These are phyloP conservation scores for Clarireedia paspali DNA, from an alignment of 2,329 filamentous ascomycete species.

Conservation along the genomic window DNA sequence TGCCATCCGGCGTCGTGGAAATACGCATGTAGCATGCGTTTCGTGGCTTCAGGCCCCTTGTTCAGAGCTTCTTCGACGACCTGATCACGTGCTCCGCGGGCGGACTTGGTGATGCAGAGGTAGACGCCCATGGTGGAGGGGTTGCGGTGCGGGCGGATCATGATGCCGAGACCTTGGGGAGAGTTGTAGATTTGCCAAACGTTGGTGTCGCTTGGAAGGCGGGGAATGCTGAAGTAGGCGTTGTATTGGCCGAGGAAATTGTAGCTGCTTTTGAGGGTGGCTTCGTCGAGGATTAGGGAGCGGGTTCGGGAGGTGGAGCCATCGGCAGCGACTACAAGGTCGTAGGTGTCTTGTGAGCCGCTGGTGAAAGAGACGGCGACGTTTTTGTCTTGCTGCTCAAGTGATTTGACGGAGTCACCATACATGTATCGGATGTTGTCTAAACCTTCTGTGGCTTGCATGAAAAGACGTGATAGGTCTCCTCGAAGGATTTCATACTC, in stretches of 20 bases:
- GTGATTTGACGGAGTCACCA: conserved; percentile 34
- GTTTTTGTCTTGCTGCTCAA: conserved; percentile 29
- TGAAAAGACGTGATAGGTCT: conserved; percentile 34
- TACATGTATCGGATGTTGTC: conserved; percentile 27
- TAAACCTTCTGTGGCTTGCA: conserved; percentile 29
- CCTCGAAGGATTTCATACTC: conserved; percentile 39
- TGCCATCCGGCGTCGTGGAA: conserved; percentile 38
- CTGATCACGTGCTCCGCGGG: conserved; percentile 22
- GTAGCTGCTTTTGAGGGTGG: conserved; percentile 30
- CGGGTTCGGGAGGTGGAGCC: conserved; percentile 40
- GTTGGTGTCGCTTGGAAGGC: conserved; percentile 33
- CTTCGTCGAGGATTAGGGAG: conserved; percentile 35
- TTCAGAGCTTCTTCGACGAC: conserved; percentile 35
- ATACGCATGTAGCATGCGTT: conserved; percentile 15
- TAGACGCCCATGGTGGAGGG: conserved; percentile 29
- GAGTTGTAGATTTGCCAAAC: conserved; percentile 33
- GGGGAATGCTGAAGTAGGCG: conserved; percentile 35
- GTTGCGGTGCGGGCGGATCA: conserved; percentile 28
- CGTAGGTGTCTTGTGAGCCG: conserved; percentile 32
- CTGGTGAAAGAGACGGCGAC: conserved; percentile 36
- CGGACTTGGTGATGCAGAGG: conserved; percentile 31
- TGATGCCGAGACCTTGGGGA: conserved; percentile 33
- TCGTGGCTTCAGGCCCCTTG: conserved; percentile 31
- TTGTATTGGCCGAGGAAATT: conserved; percentile 31
- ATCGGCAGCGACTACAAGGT: conserved; percentile 42